Base-by-base conservation (phyloP, 2,329 filamentous ascomycete species). In the Paraconiothyrium sp. region DNA sequence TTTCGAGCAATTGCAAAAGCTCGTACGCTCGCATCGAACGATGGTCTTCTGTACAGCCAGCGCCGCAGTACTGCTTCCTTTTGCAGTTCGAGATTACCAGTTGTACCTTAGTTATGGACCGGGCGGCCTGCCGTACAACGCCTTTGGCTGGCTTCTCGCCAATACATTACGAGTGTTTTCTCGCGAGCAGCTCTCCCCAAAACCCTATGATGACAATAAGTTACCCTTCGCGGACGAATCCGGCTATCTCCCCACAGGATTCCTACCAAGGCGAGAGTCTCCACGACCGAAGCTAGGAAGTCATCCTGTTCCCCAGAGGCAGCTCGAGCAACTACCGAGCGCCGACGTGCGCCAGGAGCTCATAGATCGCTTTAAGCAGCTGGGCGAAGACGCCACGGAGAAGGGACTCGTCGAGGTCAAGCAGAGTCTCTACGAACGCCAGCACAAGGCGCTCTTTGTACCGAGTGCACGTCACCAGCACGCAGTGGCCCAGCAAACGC, bases 101-200 rank as follows among this genome's bases (percentile, higher is more conserved):
- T 74, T 71, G 51, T 84, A 73, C 68, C 74, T 81, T 16, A 76
- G 78, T 1, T 76, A 84, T 35, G 82, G 82, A 14, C 76, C 74
- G 3, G 82, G 83, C 59, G 82, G 82, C 16, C 59, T 83, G 0
- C 81, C 82, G 0, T 73, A 82, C 67, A 82, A 83, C 58, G 32
- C 78, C 32, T 35, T 72, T 22, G 83, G 83, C 35, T 84, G 80
- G 79, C 69, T 81, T 0, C 22, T 78, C 2, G 64, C 72, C 44
- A 62, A 60, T 9, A 14, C 67, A 5, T 55, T 79, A n/a, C 76
- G 76, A 58, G 63, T 72, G 2, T 22, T 82, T 20, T 74, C 75
- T 7, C 62, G 67, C 34, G 81, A 83, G 63, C 70, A 71, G 2
- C 63, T 74, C 5, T 71, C 69, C 5, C 72, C 77, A 0, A 62